Percentiles rank a stretch among this genome's conserved stretches.
Evolutionary conservation across 2,329 filamentous ascomycete species (phyloP).

Genomic region (Verticillium longisporum): DNA sequence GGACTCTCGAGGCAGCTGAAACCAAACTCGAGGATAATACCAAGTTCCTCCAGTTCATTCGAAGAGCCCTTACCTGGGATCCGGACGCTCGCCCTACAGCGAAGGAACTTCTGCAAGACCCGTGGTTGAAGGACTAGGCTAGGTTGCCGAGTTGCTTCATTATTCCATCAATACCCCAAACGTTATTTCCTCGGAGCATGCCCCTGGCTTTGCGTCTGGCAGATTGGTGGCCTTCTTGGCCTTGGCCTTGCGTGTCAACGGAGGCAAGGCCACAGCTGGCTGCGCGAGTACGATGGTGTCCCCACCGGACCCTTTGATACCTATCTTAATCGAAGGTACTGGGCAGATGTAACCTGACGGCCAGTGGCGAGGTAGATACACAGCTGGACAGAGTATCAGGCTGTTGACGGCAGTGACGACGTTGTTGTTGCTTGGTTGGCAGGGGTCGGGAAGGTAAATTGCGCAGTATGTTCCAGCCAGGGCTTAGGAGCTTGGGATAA

Average conservation of each 20-base stretch:
- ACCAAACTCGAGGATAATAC: slow-evolving; percentile 11
- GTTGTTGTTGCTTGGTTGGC: too few species aligned
- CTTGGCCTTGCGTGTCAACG: neutral
- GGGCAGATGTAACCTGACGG: too few species aligned
- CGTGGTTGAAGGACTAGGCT: slow-evolving; percentile 12
- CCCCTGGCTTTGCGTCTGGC: neutral
- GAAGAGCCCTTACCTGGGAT: slow-evolving; percentile 15
- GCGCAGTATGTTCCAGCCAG: too few species aligned
- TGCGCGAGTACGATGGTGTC: neutral
- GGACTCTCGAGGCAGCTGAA: slow-evolving; percentile 13
- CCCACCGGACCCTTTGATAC: neutral
- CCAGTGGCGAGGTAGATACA: too few species aligned
- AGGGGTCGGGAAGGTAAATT: too few species aligned
- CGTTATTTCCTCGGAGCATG: too few species aligned
- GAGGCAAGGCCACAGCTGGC: neutral
- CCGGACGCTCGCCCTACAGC: slow-evolving; percentile 15
- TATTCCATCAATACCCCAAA: neutral
- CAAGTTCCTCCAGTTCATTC: slow-evolving; percentile 10
- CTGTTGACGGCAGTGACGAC: too few species aligned
- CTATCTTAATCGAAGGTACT: too few species aligned
- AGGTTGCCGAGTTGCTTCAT: neutral
- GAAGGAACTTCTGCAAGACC: slow-evolving; percentile 15
- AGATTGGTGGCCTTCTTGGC: neutral
- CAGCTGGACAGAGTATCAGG: too few species aligned
- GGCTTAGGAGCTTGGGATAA: too few species aligned